Conservation (phyloP, 1,284 basidiomycete species). For the Cutaneotrichosporon daszewskae region DNA sequence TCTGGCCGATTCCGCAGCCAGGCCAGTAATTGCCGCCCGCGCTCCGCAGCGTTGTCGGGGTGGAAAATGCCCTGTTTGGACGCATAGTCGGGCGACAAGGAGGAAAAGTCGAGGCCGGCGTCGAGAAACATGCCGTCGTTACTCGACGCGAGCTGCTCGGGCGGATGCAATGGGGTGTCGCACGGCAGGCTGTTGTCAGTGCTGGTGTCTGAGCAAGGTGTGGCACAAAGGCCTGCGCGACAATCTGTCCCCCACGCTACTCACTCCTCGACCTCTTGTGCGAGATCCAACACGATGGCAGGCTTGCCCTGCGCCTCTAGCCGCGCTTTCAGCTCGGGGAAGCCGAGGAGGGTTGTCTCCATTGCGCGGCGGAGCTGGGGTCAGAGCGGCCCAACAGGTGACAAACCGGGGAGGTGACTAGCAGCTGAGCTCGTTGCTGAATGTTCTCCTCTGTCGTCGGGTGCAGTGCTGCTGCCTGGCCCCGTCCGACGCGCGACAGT, state of each 20-base stretch:
- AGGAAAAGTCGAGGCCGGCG: conserved; percentile 38
- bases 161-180: conserved; percentile 40
- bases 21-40: conserved; percentile 33
- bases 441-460: conserved; percentile 31
- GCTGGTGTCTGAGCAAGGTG: no score
- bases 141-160: conserved; percentile 27
- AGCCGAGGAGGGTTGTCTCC: conserved; percentile 45
- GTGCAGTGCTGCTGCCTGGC: conserved; percentile 36
- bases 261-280: conserved; percentile 44
- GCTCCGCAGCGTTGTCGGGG: conserved; percentile 27
- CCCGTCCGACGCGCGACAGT: conserved; percentile 39
- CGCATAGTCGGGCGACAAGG: conserved; percentile 35
- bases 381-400: conserved; percentile 3
- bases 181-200: conserved; percentile 33
- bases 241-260: no score
- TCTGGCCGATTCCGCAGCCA: conserved; percentile 43
- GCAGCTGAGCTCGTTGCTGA: conserved; percentile 38
- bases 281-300: conserved; percentile 38
- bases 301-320: conserved; percentile 35
- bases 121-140: conserved; percentile 38
- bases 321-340: conserved; percentile 29
- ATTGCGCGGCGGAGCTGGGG: conserved; percentile 40
- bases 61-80: conserved; percentile 42
- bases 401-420: conserved; percentile 43
- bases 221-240: no score